These are phyloP conservation scores for Tuber microsphaerosporum DNA, from an alignment of 495 filamentous ascomycete species.

Conservation along the genomic window DNA sequence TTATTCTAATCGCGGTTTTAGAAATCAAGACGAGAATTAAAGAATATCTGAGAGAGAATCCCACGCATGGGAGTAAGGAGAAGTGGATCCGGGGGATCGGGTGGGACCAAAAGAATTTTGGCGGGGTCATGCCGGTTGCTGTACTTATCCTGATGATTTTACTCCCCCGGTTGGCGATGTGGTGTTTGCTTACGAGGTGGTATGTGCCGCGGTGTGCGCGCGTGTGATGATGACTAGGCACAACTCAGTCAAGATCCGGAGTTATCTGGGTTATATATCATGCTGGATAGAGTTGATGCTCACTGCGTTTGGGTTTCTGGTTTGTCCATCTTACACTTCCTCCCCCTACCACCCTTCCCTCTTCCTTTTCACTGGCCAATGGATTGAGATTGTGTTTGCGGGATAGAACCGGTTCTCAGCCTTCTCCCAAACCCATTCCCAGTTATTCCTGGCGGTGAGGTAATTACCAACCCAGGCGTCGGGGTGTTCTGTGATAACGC, in stretches of 20 bases:
- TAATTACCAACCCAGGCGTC: conserved; percentile 51
- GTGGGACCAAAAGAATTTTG: conserved; percentile 58
- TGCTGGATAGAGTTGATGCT: conserved; percentile 61
- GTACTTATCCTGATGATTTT: conserved; percentile 43
- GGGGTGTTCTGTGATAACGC: conserved; percentile 68
- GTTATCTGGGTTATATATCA: conserved; percentile 53
- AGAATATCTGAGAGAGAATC: conserved; percentile 45
- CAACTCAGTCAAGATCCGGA: conserved; percentile 50
- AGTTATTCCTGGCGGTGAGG: conserved; percentile 54
- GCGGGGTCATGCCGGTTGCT: conserved; percentile 55
- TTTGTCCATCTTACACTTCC: neutral
- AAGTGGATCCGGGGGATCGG: conserved; percentile 58
- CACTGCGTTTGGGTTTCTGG: conserved; percentile 59
- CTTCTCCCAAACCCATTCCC: conserved; percentile 51
- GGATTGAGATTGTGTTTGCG: neutral
- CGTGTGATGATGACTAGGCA: conserved; percentile 34
- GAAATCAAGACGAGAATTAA: conserved; percentile 49
- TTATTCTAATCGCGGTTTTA: neutral
- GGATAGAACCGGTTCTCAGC: conserved; percentile 48
- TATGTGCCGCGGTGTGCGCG: neutral
- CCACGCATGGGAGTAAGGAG: conserved; percentile 44
- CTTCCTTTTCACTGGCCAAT: neutral
- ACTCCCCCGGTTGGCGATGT: conserved; percentile 25
- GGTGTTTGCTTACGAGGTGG: conserved; percentile 14
- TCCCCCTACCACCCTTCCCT: neutral